These are phyloP conservation scores for Viola pubescens DNA, from an alignment of 441 rosid genomes.

Conservation along the genomic window DNA sequence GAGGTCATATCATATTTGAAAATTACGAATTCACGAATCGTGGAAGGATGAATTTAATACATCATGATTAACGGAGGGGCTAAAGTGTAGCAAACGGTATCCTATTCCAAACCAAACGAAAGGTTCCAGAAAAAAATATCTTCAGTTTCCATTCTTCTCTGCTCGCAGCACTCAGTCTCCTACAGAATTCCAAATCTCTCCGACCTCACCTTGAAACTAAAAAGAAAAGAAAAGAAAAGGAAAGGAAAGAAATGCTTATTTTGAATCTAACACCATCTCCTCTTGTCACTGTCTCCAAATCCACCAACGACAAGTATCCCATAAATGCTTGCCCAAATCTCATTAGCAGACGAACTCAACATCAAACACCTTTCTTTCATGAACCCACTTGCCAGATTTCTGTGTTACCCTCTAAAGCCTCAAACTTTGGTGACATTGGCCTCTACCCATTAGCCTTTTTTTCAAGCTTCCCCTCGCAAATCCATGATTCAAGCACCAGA, in stretches of 20 bases:
- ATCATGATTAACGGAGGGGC: no score
- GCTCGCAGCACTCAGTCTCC: no score
- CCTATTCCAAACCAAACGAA: no score
- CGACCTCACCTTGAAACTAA: no score
- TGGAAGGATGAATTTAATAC: no score
- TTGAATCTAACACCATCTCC: conserved; percentile 30
- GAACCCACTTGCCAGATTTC: conserved; percentile 17
- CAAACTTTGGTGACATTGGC: conserved; percentile 14
- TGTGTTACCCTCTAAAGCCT: conserved; percentile 11
- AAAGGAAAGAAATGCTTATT: conserved; percentile 25
- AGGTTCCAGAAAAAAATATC: no score
- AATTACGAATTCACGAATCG: no score
- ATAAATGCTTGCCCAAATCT: conserved; percentile 34
- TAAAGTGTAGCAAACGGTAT: no score
- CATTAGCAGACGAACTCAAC: conserved; percentile 23
- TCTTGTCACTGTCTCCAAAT: conserved; percentile 35
- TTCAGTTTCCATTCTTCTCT: no score
- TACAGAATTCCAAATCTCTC: no score
- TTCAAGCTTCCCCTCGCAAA: conserved; percentile 25
- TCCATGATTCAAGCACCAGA: conserved; percentile 27
- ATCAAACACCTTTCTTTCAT: conserved; percentile 24
- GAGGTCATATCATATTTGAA: no score
- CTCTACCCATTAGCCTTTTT: conserved; percentile 32
- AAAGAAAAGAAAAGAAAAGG: neutral
- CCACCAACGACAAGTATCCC: conserved; percentile 18